These are phyloP conservation scores for Carnegiea gigantea DNA, from an alignment of 179 eudicot genomes.

Conservation along the genomic window DNA sequence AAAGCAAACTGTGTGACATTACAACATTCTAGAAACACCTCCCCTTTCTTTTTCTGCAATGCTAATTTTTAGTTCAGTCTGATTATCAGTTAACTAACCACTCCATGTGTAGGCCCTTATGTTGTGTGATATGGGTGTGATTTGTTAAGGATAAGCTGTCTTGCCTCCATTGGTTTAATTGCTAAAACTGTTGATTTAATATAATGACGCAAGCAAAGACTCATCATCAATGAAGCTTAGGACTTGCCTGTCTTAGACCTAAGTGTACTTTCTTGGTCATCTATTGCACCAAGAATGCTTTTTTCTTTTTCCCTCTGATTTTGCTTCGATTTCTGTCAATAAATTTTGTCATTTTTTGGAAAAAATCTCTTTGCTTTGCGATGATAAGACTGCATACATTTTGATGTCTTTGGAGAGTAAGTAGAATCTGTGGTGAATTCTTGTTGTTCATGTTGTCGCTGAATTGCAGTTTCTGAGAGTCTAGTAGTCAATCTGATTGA, in stretches of 20 bases:
- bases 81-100: conserved; percentile 14
- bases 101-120: conserved; percentile 24
- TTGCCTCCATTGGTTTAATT: background rate
- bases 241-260: background rate
- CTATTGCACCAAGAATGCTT: background rate
- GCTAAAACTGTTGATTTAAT: background rate
- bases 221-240: background rate
- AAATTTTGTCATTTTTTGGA: too few relatives aligned
- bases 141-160: background rate
- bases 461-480: conserved; percentile 26
- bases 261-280: background rate
- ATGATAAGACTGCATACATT: too few relatives aligned
- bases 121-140: background rate
- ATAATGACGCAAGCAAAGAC: background rate
- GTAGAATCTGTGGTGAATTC: background rate
- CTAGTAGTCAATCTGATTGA: background rate
- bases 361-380: too few relatives aligned
- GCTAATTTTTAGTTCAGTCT: conserved; percentile 5
- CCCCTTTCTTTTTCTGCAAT: background rate
- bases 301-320: too few relatives aligned
- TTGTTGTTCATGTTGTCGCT: conserved; percentile 9
- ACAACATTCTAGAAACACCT: conserved; percentile 41
- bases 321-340: too few relatives aligned
- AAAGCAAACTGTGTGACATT: conserved; percentile 25
- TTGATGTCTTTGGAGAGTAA: too few relatives aligned